Percentiles rank a stretch among this genome's conserved stretches.
Conservation (phyloP, 768 basidiomycete species). For the Trametes cingulata region DNA sequence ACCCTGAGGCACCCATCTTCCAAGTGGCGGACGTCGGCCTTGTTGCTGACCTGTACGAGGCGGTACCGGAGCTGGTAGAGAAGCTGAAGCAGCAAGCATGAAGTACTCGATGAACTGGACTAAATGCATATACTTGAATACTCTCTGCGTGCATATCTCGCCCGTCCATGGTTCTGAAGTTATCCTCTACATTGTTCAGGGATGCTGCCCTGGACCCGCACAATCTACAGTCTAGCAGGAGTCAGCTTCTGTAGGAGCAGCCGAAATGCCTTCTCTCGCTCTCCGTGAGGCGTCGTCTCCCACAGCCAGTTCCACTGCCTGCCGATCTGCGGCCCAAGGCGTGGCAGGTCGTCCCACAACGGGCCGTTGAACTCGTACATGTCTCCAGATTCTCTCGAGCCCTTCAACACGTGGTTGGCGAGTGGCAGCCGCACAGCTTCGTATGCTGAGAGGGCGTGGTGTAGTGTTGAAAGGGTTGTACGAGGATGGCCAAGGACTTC, state of each 20-base stretch:
- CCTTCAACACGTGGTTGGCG: slow-evolving; percentile 31
- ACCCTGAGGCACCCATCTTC: slow-evolving; percentile 98
- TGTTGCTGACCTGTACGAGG: slow-evolving; percentile 91
- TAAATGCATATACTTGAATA: too few species aligned
- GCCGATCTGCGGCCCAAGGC: slow-evolving; percentile 42
- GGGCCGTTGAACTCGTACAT: slow-evolving; percentile 37
- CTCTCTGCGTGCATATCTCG: too few species aligned
- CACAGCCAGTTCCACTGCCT: slow-evolving; percentile 46
- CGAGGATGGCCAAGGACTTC: slow-evolving; percentile 28
- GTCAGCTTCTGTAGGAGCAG: background rate
- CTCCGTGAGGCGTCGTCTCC: slow-evolving; percentile 36
- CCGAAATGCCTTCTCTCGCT: slow-evolving; percentile 26
- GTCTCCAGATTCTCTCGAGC: slow-evolving; percentile 25
- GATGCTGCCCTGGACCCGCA: background rate
- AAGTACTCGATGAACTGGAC: background rate
- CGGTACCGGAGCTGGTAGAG: slow-evolving; percentile 86
- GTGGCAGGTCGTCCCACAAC: slow-evolving; percentile 38
- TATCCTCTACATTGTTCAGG: too few species aligned
- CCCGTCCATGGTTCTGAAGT: too few species aligned
- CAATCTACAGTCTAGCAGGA: background rate
- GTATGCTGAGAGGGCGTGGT: slow-evolving; percentile 31
- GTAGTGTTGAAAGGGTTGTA: slow-evolving; percentile 24
- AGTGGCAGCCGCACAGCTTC: slow-evolving; percentile 31
- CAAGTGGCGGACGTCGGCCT: slow-evolving; percentile 96
- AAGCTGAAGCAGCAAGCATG: slow-evolving; percentile 59